phyloP scores from a whole-genome alignment of 495 filamentous ascomycete genomes.

The Lasiosphaeria hispida region DNA sequence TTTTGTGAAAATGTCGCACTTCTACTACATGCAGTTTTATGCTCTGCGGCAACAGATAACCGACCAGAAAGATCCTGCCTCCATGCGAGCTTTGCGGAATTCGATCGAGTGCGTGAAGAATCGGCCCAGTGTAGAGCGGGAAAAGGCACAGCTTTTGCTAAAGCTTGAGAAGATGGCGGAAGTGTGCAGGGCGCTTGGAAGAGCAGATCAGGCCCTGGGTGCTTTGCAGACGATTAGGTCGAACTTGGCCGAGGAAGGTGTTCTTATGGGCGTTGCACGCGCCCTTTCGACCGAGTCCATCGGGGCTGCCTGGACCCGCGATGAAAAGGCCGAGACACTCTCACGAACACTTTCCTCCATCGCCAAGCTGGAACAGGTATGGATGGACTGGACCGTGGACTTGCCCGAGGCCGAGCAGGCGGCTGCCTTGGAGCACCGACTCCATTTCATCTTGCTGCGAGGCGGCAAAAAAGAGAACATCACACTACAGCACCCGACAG shows the following conservation, averaged over 20 bases:
- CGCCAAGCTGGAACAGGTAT: constrained; percentile 45
- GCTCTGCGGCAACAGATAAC: constrained; percentile 34
- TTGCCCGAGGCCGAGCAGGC: constrained; percentile 45
- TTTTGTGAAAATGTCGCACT: constrained; percentile 68
- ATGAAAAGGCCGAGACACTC: constrained; percentile 39
- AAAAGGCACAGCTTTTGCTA: constrained; percentile 41
- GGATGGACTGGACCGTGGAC: constrained; percentile 45
- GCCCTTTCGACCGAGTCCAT: constrained; percentile 35
- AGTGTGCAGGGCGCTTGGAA: constrained; percentile 35
- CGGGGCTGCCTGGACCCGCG: constrained; percentile 34
- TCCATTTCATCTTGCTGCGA: constrained; percentile 40
- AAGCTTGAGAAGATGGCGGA: constrained; percentile 55
- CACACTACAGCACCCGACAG: constrained; percentile 36
- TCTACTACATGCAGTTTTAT: constrained; percentile 66
- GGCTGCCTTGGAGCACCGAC: constrained; percentile 48
- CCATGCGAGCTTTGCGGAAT: constrained; percentile 48
- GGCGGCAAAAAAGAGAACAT: constrained; percentile 25
- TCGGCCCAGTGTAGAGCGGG: constrained; percentile 42
- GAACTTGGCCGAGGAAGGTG: constrained; percentile 45
- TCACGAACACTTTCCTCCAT: constrained; percentile 46
- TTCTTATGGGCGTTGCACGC: constrained; percentile 38
- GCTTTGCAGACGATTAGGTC: constrained; percentile 43
- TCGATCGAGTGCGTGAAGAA: constrained; percentile 49
- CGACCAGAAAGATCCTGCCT: constrained; percentile 39
- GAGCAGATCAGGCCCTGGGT: constrained; percentile 42